Evolutionary conservation across 1,284 basidiomycete species (phyloP), one percentile per base, ranked within the genome.

Genomic region (Tilletia indica): DNA sequence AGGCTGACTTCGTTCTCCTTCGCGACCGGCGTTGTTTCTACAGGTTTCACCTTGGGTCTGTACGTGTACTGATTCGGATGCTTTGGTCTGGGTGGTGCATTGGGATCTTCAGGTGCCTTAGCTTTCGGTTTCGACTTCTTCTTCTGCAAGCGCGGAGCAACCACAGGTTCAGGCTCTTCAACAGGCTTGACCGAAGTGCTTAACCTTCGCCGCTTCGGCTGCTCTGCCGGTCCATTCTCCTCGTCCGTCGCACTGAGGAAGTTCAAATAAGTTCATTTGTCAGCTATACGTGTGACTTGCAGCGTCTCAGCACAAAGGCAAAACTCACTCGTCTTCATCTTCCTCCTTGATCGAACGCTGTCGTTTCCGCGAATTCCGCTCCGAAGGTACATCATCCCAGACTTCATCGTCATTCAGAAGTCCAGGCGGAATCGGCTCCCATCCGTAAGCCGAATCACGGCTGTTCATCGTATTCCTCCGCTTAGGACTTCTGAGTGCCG

Each of bases 381-480:
- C 72, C 39, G 5, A 16, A 8, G 48, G 48, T 31, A 31, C 68
- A 34, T 72, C 77, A 12, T 80, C 79, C 77, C 77, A 77, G 39
- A 79, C 76, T 19, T 82, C 82, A 66, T 77, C 78, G 34, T 80
- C 79, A 38, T 78, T 78, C n/a, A 82, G 78, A 38, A 80, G 76
- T 39, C 77, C 78, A 1, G 82, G 77, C 14, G 87, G 86, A 63
- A 88, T 86, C 74, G 90, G 92, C 84, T 95, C 93, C 82, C 82
- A 84, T 82, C 97, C 94, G 83, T 96, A 97, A 3, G 92, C 93
- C 6, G 94, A 92, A 82, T 97, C 95, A 72, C 95, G 88, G 81
- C 93, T 95, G 85, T 98, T 99, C 94, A 99, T 97, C 70, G 96
- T 98, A 67, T 74, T 81, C 73, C 95, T 88, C 73, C 93, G 89